Evolutionary conservation across 345 rosid species (phyloP).

Genomic region (Rhizophora mangle): DNA sequence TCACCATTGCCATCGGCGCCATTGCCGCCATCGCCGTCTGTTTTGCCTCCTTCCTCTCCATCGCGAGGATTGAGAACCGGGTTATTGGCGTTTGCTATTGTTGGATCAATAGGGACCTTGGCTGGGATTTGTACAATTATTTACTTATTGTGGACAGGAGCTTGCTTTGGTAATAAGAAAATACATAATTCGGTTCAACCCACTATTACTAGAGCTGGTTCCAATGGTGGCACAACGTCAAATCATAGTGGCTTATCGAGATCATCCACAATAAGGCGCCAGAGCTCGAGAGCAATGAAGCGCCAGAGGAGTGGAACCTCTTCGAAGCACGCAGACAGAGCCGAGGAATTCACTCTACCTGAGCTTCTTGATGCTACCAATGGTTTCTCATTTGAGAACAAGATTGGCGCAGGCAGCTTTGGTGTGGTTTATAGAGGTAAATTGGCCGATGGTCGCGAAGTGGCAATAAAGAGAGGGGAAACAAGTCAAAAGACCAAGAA

Average conservation of each 20-base stretch:
- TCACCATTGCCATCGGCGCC: conserved; percentile 8
- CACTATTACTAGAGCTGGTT: conserved; percentile 64
- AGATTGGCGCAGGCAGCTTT: conserved; percentile 84
- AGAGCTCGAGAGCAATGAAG: conserved; percentile 67
- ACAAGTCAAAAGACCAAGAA: conserved; percentile 58
- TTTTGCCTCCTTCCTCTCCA: conserved; percentile 19
- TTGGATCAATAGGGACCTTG: conserved; percentile 68
- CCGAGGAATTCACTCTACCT: conserved; percentile 64
- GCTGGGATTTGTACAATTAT: conserved; percentile 57
- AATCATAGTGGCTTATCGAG: conserved; percentile 55
- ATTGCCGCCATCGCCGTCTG: not conserved
- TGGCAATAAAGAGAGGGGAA: conserved; percentile 88
- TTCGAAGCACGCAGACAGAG: conserved; percentile 73
- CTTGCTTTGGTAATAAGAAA: conserved; percentile 75
- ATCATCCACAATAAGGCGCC: conserved; percentile 69
- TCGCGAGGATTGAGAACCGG: conserved; percentile 48
- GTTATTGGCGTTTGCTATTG: conserved; percentile 61
- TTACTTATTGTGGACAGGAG: conserved; percentile 75
- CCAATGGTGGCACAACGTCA: conserved; percentile 44
- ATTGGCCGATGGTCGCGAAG: conserved; percentile 68
- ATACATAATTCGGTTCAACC: conserved; percentile 94
- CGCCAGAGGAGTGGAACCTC: conserved; percentile 94
- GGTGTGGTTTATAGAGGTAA: conserved; percentile 83
- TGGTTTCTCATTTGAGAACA: conserved; percentile 67
- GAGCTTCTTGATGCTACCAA: conserved; percentile 80